Evolutionary conservation across 345 rosid species (phyloP).

Genomic region (Jatropha curcas): DNA sequence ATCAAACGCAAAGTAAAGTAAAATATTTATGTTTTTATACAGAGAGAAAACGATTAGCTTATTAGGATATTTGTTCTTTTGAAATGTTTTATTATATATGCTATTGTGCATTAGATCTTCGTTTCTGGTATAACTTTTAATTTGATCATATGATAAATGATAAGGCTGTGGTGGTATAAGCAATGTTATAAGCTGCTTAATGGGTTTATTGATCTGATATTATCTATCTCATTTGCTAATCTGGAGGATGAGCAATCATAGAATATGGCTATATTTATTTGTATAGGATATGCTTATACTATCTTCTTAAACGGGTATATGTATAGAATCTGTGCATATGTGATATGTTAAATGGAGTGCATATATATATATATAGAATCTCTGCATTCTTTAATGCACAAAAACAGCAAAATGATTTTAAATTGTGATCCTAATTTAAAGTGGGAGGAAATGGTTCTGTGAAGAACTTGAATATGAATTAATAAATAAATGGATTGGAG

Average conservation of each 20-base stretch:
- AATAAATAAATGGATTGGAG: too few species aligned
- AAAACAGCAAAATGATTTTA: neutral
- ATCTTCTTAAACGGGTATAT: too few species aligned
- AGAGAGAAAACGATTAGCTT: too few species aligned
- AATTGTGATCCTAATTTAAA: neutral
- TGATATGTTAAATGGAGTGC: too few species aligned
- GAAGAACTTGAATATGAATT: neutral
- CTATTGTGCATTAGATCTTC: neutral
- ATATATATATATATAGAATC: neutral
- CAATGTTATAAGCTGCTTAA: neutral
- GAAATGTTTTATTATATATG: neutral
- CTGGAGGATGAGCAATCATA: neutral
- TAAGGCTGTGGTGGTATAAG: too few species aligned
- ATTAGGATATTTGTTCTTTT: too few species aligned
- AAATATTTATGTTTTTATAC: neutral
- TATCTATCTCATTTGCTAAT: neutral
- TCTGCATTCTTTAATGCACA: neutral
- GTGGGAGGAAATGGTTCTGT: neutral
- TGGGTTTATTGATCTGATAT: too few species aligned
- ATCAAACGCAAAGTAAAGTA: conserved; percentile 82
- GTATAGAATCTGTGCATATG: neutral
- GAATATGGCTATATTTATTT: neutral
- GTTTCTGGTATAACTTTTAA: neutral
- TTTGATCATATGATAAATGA: neutral
- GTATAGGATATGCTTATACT: neutral